Evolutionary conservation across 257 asterid species (phyloP), one percentile per base, ranked within the genome.

Genomic region (Nicotiana sylvestris): DNA sequence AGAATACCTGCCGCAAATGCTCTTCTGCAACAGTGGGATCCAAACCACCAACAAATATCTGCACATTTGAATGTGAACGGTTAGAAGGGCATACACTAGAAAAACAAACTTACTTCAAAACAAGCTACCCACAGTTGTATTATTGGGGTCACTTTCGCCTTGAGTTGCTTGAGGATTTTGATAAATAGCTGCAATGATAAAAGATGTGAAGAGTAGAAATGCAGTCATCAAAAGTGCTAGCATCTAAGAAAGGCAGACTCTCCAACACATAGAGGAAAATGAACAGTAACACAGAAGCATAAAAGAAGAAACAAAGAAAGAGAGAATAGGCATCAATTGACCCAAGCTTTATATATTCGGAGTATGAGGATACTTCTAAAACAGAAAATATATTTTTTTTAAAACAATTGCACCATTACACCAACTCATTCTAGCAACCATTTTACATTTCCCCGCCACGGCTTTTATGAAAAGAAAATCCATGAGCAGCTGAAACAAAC

Each of bases 21-120:
- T 94, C 98, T 18, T 94, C 98, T 6, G 97, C 83, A 51, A 94
- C 97, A 83, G 85, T 93, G 65, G 95, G 91, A 83, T 94, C 97
- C 76, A 93, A 82, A 77, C 97, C 95, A 76, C 97, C 98, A 78
- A 94, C 98, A 90, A 94, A 94, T 81, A 94, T 90, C 98, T 94
- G 88, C 91, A 91, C 56, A 68, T 37, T 56, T 60, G 83, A 60
- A 51, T 12, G 21, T 77, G 61, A 68, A 18, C 76, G 18, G 46
- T 25, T 65, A 86, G 64, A 85, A 49, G 81, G 76, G 39, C 18
- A 78, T 2, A 77, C 81, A 57, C 57, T 39, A 70, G 56, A 43
- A 74, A 82, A 29, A 60, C 39, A 25, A 62, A 77, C 74, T 49
- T 27, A 55, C 30, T 46, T 10, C 10, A 67, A 69, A 83, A 84